Base-by-base conservation (phyloP, 106 monocot genomes). In the Dendrobium huoshanense region DNA sequence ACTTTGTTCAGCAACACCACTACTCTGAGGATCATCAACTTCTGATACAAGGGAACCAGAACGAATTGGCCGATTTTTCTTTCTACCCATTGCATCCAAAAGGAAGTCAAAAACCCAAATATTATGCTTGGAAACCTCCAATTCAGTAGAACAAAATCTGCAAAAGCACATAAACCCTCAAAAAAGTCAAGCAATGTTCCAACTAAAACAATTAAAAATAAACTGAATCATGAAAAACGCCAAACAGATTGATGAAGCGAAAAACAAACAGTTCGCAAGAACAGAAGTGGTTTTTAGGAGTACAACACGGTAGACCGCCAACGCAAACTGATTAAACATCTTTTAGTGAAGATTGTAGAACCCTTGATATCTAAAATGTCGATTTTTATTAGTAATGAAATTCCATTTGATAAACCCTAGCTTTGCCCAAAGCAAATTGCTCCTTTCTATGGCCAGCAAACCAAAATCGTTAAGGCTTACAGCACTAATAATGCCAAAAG, bases 1-100 rank as follows among this genome's bases (percentile, higher is more conserved):
- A 78, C 81, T 80, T 33, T 77, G 67, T 4, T 65, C 42, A 81
- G 79, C 17, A 1, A 19, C 4, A 20, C 79, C 67, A 70, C 42
- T 59, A 20, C 75, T 59, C 42, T 65, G 75, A 1, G 67, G 40
- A n/a, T 41, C 47, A 31, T 68, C 51, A 42, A 75, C 24, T 65
- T 67, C 54, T 79, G 83, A 41, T 11, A 86, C 72, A 68, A 79
- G 18, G 25, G 81, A 84, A 73, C 85, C 79, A 17, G 96, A 92
- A 56, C 92, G 79, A 73, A 90, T 67, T 19, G 96, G 96, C 31
- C 89, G 87, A 5, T 92, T 85, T 80, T 96, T 94, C 79, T 86
- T 94, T 73, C 96, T 84, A 75, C 89, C 90, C 94, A 96, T 94
- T 72, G 65, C 79, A 74, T 42, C 45, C 0, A 74, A 37, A 72